These are phyloP conservation scores for Chalciporus pseudorubinellus DNA, from an alignment of 768 basidiomycete species.

Conservation along the genomic window DNA sequence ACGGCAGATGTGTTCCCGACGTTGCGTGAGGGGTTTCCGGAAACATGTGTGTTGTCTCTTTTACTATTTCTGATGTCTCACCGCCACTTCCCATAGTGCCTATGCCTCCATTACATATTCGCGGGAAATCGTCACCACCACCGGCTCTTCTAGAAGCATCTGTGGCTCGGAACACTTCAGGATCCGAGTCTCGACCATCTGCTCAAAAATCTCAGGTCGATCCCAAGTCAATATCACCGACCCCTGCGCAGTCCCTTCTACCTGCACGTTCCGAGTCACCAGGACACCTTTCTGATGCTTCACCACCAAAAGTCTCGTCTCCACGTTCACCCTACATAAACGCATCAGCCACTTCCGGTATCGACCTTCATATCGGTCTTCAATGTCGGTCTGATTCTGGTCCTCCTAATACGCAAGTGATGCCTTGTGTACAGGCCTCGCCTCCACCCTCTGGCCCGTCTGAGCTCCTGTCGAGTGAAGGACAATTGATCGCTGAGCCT, in stretches of 20 bases:
- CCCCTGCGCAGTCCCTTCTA: neutral
- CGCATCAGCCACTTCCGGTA: slow-evolving; percentile 5
- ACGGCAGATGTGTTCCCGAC: neutral
- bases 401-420: neutral
- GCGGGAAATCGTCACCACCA: neutral
- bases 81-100: neutral
- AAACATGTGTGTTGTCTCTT: slow-evolving; percentile 9
- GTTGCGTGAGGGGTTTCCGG: neutral
- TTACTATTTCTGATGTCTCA: slow-evolving; percentile 9
- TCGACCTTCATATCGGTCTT: slow-evolving; percentile 2
- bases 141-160: neutral
- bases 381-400: neutral
- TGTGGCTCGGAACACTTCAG: neutral
- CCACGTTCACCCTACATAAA: neutral
- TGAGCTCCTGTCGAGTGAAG: neutral
- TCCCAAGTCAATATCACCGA: neutral
- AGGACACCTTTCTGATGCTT: neutral
- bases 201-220: neutral
- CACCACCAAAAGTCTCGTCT: neutral
- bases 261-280: slow-evolving; percentile 1
- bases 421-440: neutral
- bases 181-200: neutral
- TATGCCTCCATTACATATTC: neutral
- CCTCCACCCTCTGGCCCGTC: neutral
- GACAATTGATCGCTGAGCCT: neutral